Evolutionary conservation across 164 flowering plant species (phyloP).

Genomic region (Tetracentron sinense): DNA sequence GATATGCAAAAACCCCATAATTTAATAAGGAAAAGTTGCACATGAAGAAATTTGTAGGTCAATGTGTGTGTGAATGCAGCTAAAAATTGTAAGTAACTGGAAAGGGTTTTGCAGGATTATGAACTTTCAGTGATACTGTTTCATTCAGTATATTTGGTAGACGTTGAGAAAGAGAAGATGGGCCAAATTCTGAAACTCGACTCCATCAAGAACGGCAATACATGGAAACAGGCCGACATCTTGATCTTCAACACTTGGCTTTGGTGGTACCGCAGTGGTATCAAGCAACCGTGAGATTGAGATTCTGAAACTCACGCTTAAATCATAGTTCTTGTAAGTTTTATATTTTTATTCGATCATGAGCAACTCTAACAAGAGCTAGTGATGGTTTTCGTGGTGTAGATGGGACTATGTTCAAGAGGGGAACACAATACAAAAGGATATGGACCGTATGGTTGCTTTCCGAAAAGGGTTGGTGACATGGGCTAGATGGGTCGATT

Average conservation of each 20-base stretch:
- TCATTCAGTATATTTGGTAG: constrained; percentile 39
- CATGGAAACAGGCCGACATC: constrained; percentile 46
- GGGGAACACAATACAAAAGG: constrained; percentile 23
- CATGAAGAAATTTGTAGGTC: too few species aligned
- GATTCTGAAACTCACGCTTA: neutral
- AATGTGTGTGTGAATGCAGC: too few species aligned
- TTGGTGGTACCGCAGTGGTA: constrained; percentile 54
- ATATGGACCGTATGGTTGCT: constrained; percentile 59
- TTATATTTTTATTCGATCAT: neutral
- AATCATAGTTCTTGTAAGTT: neutral
- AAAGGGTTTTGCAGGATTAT: constrained; percentile 40
- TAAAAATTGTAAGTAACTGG: too few species aligned
- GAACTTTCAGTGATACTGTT: constrained; percentile 30
- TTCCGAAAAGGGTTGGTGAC: constrained; percentile 40
- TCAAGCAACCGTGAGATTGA: constrained; percentile 35
- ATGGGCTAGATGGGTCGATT: constrained; percentile 61
- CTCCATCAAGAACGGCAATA: constrained; percentile 38
- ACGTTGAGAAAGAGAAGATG: constrained; percentile 30
- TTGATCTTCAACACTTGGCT: constrained; percentile 62
- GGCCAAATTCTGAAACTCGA: constrained; percentile 58
- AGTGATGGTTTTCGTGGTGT: constrained; percentile 4
- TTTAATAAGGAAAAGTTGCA: too few species aligned
- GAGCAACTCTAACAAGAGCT: neutral
- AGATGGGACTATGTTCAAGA: constrained; percentile 58
- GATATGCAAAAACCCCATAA: too few species aligned